Evolutionary conservation across 1,284 basidiomycete species (phyloP), one percentile per base, ranked within the genome.

Genomic region (Ustilago shanxiensis): DNA sequence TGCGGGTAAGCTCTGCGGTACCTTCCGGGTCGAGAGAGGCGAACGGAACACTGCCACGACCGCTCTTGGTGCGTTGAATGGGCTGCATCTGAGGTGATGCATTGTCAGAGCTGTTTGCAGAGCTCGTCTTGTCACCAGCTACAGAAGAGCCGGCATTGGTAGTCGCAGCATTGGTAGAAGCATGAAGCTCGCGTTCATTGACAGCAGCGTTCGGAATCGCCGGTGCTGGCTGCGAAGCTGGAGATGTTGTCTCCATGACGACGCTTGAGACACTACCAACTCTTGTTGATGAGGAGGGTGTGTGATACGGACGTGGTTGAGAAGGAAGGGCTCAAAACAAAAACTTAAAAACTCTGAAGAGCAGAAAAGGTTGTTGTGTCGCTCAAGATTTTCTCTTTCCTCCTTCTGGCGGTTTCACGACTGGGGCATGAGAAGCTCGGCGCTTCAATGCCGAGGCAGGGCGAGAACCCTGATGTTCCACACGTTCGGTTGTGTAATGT

Each of bases 1-100:
- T 63, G 31, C 76, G 72, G n/a, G 66, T 72, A 29, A 80, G 65
- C 45, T 75, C 72, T 16, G 72, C 69, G 3, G 73, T 78, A 35
- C 75, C 76, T 45, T 68, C 53, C 2, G 76, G 76, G 50, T 78
- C 76, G 26, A 78, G 61, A 2, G 67, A 60, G 14, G 64, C 54
- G 13, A 71, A 35, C 4, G 71, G 66, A n/a, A 74, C 59, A 58
- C 62, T 64, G 13, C 60, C 65, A 26, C 54, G 56, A 33, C 52
- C 64, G 52, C 70, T 73, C 45, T 51, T 64, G 22, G 49, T 66
- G 24, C 65, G 56, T 31, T 67, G 29, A 2, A 73, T 45, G 28
- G 61, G 57, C 2, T 45, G 33, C 53, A 64, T 67, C 26, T 55
- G 29, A 13, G 65, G 60, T 8, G 71, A 60, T 2, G 62, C 16